phyloP scores from a whole-genome alignment of 2,329 filamentous ascomycete species.

The Neofusicoccum sp. region DNA sequence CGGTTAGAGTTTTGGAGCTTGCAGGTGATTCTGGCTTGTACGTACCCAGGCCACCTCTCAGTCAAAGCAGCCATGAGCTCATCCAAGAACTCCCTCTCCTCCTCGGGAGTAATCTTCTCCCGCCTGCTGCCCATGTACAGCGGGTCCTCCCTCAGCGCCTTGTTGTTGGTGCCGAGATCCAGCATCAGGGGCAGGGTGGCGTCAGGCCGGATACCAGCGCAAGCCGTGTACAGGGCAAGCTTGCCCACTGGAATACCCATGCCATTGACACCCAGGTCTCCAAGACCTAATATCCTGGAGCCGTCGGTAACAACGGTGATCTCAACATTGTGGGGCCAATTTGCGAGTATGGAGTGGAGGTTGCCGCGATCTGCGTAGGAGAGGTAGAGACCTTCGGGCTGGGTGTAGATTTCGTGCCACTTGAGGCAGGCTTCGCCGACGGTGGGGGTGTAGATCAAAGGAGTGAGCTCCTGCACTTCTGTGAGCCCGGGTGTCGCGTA shows the following conservation, averaged over 20 bases:
- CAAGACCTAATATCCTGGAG: slow-evolving; percentile 86
- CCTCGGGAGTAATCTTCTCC: slow-evolving; percentile 72
- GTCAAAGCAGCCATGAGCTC: slow-evolving; percentile 93
- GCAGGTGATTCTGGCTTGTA: slow-evolving; percentile 22
- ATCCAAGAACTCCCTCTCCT: slow-evolving; percentile 90
- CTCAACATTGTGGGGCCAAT: slow-evolving; percentile 92
- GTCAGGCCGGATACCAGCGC: slow-evolving; percentile 87
- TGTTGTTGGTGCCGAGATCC: slow-evolving; percentile 64
- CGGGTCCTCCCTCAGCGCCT: slow-evolving; percentile 69
- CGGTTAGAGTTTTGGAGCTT: slow-evolving; percentile 30
- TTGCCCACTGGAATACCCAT: slow-evolving; percentile 99
- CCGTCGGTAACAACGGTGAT: slow-evolving; percentile 97
- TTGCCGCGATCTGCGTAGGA: slow-evolving; percentile 93
- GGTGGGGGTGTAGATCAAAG: slow-evolving; percentile 82
- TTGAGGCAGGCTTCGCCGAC: slow-evolving; percentile 95
- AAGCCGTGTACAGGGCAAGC: slow-evolving; percentile 89
- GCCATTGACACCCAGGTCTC: slow-evolving; percentile 93
- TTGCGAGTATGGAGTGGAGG: slow-evolving; percentile 80
- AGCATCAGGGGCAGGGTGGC: slow-evolving; percentile 61
- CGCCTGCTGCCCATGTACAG: slow-evolving; percentile 88
- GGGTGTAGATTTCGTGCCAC: slow-evolving; percentile 94
- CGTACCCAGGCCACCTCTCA: slow-evolving; percentile 68
- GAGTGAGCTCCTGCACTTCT: slow-evolving; percentile 65
- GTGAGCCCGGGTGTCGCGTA: slow-evolving; percentile 32
- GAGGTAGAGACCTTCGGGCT: slow-evolving; percentile 92